Conservation (phyloP, 306 rosid species). For the Inga laurina region DNA sequence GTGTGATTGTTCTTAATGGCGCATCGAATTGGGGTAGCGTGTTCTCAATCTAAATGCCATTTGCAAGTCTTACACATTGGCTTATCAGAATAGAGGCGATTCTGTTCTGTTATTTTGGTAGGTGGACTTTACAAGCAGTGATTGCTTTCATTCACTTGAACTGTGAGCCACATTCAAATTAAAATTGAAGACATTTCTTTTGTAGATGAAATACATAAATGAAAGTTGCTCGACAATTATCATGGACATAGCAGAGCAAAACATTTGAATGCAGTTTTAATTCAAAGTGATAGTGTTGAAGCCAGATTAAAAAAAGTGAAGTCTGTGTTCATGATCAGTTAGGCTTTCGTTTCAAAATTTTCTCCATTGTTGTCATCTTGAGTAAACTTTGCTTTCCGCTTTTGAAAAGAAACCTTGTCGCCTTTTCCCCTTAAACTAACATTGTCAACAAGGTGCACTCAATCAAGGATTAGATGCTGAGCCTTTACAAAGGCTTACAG, state of each 20-base stretch:
- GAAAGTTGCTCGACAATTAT: background rate
- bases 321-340: background rate
- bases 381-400: background rate
- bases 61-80: background rate
- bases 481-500: background rate
- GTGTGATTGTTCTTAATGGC: background rate
- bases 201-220: background rate
- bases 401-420: background rate
- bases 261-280: background rate
- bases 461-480: background rate
- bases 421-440: background rate
- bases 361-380: background rate
- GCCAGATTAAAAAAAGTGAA: background rate
- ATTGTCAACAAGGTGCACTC: background rate
- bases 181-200: background rate
- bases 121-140: background rate
- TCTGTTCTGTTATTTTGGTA: background rate
- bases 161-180: background rate
- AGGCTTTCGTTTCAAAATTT: background rate
- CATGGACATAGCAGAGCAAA: background rate
- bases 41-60: background rate
- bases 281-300: background rate
- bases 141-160: background rate
- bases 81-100: background rate
- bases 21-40: background rate